Base-by-base conservation (phyloP, 2,329 filamentous ascomycete genomes). In the Taxawa tesnikishii region DNA sequence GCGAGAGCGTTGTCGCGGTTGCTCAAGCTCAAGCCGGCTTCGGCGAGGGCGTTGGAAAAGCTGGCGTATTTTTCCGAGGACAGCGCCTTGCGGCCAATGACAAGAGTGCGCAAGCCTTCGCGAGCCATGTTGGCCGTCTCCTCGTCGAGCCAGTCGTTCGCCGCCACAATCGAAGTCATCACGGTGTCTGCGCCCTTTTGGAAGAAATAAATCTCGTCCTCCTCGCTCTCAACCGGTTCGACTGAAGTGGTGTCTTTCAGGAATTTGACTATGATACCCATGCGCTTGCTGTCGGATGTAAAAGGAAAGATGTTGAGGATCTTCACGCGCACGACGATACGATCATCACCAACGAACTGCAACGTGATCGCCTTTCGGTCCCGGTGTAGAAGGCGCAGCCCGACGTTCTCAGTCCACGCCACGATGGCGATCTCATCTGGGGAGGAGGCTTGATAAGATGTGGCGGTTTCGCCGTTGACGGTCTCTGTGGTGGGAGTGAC, bases 41-140 rank as follows among this genome's bases (percentile, higher is more conserved):
- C 75, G 36, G 79, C 75, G 52, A 92, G 82, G 30, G 69, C 75
- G 15, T 63, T 53, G 1, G 79, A 70, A 50, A 98, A 98, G 25
- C 87, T 79, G 25, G 74, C 67, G 50, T 94, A 96, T 45, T 87
- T 80, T 43, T 79, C 70, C 5, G 65, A 46, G 0, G 84, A 88
- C 5, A 98, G 66, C 45, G 75, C 79, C 55, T 90, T 94, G 28
- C 92, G 75, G n/a, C 90, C 92, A 15, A 98, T 81, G 5, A 98
- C 90, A 5, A 98, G 68, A 1, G 90, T 98, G 36, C 90, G 79
- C 30, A 98, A 65, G 24, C 90, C 90, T 64, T 98, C 92, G 29
- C 90, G 77, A 5, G 92, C 92, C 92, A 98, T 98, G 54, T 98
- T 98, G n/a, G 84, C 83, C 0, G 90, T 96, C 56, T 98, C 90